phyloP scores from a whole-genome alignment of 768 basidiomycete species.

The Floccularia luteovirens region DNA sequence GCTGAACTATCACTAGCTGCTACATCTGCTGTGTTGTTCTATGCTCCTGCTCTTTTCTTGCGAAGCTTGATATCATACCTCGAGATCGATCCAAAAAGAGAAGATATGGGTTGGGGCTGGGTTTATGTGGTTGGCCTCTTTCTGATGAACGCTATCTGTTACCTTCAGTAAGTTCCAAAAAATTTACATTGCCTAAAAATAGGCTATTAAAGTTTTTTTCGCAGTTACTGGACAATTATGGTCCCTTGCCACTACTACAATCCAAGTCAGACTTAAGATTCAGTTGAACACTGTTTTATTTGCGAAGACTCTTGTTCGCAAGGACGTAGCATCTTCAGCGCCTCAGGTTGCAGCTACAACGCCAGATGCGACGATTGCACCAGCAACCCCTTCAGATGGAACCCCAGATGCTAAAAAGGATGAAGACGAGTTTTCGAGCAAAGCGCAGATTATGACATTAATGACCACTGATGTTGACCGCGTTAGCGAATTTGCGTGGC shows the following conservation, averaged over 20 bases:
- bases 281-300: slow-evolving; percentile 84
- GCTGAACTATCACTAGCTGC: slow-evolving; percentile 44
- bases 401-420: slow-evolving; percentile 18
- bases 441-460: slow-evolving; percentile 85
- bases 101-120: slow-evolving; percentile 58
- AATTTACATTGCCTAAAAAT: too few species aligned
- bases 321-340: slow-evolving; percentile 72
- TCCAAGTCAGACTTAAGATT: slow-evolving; percentile 64
- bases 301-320: slow-evolving; percentile 79
- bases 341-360: slow-evolving; percentile 16
- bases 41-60: slow-evolving; percentile 48
- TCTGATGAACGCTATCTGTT: slow-evolving; percentile 9
- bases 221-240: slow-evolving; percentile 69
- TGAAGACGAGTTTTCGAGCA: slow-evolving; percentile 57
- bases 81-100: slow-evolving; percentile 46
- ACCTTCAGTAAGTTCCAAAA: too few species aligned
- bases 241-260: slow-evolving; percentile 58
- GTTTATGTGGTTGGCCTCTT: slow-evolving; percentile 27
- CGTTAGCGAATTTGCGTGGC: slow-evolving; percentile 79
- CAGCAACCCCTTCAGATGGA: background rate
- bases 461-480: slow-evolving; percentile 95
- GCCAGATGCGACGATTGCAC: slow-evolving; percentile 2
- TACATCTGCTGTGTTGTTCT: slow-evolving; percentile 55
- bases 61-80: slow-evolving; percentile 50
- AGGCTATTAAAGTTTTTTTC: too few species aligned